Evolutionary conservation across 2,329 filamentous ascomycete genomes (phyloP).

Genomic region (Colletotrichum phormii): DNA sequence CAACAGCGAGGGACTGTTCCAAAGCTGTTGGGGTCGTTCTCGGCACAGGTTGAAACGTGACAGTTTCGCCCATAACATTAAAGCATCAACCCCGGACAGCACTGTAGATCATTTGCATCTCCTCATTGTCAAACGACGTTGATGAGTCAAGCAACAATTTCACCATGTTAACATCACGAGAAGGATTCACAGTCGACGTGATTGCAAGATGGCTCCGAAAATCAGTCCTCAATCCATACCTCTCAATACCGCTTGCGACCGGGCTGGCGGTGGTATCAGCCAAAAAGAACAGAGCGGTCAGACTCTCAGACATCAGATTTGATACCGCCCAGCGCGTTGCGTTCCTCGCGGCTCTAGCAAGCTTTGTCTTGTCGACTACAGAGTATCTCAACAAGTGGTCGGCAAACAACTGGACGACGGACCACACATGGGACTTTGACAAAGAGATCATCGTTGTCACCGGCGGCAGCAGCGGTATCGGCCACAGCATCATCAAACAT

Average conservation of each 20-base stretch:
- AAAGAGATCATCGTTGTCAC: conserved; percentile 57
- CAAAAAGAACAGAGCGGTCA: background rate
- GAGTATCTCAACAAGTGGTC: conserved; percentile 40
- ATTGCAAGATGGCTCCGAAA: conserved; percentile 36
- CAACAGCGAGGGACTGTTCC: background rate
- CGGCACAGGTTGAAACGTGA: conserved; percentile 26
- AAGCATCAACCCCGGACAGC: background rate
- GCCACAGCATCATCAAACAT: conserved; percentile 47
- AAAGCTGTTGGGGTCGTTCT: background rate
- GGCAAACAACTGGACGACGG: conserved; percentile 42
- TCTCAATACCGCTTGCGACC: conserved; percentile 37
- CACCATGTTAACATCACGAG: conserved; percentile 30
- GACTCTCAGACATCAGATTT: conserved; percentile 1
- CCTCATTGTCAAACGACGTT: accelerated
- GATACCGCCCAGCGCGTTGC: conserved; percentile 8
- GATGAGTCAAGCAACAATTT: no score
- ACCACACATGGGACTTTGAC: conserved; percentile 48
- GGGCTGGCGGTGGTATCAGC: conserved; percentile 23
- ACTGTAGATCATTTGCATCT: background rate
- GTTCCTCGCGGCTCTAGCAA: conserved; percentile 30
- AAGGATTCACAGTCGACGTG: conserved; percentile 43
- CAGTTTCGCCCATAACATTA: conserved; percentile 18
- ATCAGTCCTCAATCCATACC: conserved; percentile 39
- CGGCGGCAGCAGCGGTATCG: conserved; percentile 57
- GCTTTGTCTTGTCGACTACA: conserved; percentile 39